Conservation (phyloP, 805 yeast genomes). For the Metschnikowia noctiluminum region DNA sequence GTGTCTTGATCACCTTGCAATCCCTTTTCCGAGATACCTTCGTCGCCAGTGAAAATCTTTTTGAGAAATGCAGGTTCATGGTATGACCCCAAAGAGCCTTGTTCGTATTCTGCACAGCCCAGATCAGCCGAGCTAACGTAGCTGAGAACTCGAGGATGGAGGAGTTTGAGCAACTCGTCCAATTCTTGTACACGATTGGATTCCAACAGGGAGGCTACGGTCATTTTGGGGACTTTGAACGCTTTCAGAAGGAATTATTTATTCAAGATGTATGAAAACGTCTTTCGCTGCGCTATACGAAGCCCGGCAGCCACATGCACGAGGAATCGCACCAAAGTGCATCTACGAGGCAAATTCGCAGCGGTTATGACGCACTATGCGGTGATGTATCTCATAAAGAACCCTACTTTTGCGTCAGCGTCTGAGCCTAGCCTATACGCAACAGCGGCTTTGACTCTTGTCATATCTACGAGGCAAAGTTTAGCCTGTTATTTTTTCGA, state of each 20-base stretch:
- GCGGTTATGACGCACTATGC: neutral
- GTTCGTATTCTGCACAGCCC: constrained; percentile 25
- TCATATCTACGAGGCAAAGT: no score
- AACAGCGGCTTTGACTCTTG: neutral
- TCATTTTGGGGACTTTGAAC: constrained; percentile 1
- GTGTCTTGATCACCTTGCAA: constrained; percentile 37
- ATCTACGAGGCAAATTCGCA: neutral
- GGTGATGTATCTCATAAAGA: neutral
- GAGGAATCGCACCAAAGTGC: neutral
- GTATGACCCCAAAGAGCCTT: constrained; percentile 49
- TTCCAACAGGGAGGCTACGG: constrained; percentile 37
- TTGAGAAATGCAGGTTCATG: constrained; percentile 50
- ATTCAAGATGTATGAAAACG: no score
- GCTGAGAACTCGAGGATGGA: constrained; percentile 49
- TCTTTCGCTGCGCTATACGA: neutral
- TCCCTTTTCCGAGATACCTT: constrained; percentile 27
- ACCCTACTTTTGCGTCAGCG: neutral
- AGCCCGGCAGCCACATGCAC: neutral
- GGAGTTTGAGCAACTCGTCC: constrained; percentile 48
- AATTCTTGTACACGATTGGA: constrained; percentile 52
- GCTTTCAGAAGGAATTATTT: neutral
- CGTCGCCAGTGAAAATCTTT: constrained; percentile 29
- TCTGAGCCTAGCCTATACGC: neutral
- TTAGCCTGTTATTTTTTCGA: no score
- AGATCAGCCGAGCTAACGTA: constrained; percentile 51